Conservation (phyloP, 768 basidiomycete species). For the Tremella yokohamensis region DNA sequence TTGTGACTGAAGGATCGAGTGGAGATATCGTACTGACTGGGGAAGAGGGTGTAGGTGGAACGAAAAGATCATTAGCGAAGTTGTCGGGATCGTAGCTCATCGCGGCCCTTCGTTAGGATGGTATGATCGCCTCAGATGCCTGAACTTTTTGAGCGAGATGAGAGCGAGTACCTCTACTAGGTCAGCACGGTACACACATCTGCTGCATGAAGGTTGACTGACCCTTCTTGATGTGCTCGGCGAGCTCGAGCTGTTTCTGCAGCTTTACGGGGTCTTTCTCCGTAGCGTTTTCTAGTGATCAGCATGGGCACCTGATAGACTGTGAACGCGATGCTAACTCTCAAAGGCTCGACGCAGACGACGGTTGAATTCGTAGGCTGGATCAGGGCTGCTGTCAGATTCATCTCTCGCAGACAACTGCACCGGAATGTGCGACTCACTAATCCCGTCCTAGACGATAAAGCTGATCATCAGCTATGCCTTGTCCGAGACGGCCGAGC, state of each 20-base stretch:
- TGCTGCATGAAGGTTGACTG: slow-evolving; percentile 9
- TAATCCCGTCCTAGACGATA: slow-evolving; percentile 48
- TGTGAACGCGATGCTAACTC: too few species aligned
- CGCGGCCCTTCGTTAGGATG: slow-evolving; percentile 40
- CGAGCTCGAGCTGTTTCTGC: slow-evolving; percentile 46
- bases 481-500: neutral
- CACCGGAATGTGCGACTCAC: slow-evolving; percentile 20
- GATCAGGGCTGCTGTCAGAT: slow-evolving; percentile 42
- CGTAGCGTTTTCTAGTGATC: slow-evolving; percentile 43
- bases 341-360: slow-evolving; percentile 48
- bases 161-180: slow-evolving; percentile 47
- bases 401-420: neutral
- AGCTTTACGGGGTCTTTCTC: slow-evolving; percentile 41
- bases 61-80: neutral
- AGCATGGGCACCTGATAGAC: too few species aligned
- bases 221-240: slow-evolving; percentile 51
- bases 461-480: slow-evolving; percentile 21
- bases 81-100: neutral
- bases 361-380: slow-evolving; percentile 48
- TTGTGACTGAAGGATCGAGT: too few species aligned
- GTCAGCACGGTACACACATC: slow-evolving; percentile 14
- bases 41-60: neutral
- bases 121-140: slow-evolving; percentile 46
- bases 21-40: too few species aligned
- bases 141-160: slow-evolving; percentile 49